A percentile compares a stretch with the other conserved stretches of the same genome.
These are phyloP conservation scores for Eutrema salsugineum DNA, from an alignment of 441 rosid species.

Conservation along the genomic window DNA sequence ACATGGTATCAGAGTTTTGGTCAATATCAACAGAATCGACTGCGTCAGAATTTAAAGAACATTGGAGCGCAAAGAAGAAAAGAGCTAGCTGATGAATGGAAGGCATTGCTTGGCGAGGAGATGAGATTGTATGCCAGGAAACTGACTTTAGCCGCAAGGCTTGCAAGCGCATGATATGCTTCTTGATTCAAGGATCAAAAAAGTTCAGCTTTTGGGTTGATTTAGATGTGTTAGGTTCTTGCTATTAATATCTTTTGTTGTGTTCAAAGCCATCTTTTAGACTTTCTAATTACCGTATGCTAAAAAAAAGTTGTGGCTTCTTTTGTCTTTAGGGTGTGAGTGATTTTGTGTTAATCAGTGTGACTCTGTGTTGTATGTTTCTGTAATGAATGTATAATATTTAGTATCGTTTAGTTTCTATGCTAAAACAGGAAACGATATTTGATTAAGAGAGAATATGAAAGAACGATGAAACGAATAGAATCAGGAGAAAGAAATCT, in stretches of 20 bases:
- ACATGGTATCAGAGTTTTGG: neutral
- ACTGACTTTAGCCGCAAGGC: neutral
- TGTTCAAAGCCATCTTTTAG: neutral
- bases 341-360: neutral
- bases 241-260: neutral
- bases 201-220: neutral
- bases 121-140: neutral
- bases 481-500: neutral
- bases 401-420: neutral
- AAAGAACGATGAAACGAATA: neutral
- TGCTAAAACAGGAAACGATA: neutral
- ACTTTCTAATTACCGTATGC: neutral
- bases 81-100: conserved; percentile 2
- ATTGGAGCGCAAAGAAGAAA: neutral
- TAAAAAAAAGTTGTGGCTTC: neutral
- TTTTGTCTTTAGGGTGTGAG: neutral
- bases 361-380: neutral
- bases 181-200: neutral
- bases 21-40: conserved; percentile 4
- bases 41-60: neutral
- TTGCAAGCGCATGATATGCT: neutral
- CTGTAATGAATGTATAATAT: neutral
- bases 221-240: neutral
- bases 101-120: neutral
- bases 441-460: neutral